A percentile compares a stretch with the other conserved stretches of the same genome.
Evolutionary conservation across 2,329 filamentous ascomycete species (phyloP).

Genomic region (Epichloe sibirici): DNA sequence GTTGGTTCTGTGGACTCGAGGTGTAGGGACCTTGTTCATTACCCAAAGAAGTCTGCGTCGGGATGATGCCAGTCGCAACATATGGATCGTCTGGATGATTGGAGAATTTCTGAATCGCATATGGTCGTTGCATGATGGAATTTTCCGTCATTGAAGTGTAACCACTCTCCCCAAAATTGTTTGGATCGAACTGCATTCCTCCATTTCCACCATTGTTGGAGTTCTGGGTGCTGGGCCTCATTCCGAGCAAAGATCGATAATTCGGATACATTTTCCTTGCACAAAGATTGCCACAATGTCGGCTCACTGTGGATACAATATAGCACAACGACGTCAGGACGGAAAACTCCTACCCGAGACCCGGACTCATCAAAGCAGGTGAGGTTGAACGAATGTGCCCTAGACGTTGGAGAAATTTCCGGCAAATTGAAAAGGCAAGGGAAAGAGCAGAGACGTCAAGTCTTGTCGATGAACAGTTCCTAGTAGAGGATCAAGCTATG

Average conservation of each 20-base stretch:
- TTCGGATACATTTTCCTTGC: background rate
- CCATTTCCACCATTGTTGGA: background rate
- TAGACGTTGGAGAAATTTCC: background rate
- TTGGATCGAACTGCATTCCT: background rate
- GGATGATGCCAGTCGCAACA: background rate
- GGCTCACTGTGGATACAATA: background rate
- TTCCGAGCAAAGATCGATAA: background rate
- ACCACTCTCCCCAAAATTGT: background rate
- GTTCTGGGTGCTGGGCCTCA: background rate
- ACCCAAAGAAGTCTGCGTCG: background rate
- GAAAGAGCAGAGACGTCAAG: too few relatives aligned
- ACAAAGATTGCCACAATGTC: background rate
- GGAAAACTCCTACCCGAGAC: background rate
- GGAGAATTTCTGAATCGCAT: conserved; percentile 1
- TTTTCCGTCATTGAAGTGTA: background rate
- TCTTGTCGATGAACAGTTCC: background rate
- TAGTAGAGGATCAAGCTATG: background rate
- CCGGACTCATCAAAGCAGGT: background rate
- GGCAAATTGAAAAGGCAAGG: background rate
- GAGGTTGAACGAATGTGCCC: background rate
- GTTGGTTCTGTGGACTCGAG: background rate
- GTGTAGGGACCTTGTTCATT: background rate
- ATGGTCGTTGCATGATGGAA: background rate
- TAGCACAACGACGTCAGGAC: background rate
- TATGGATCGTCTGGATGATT: conserved; percentile 2